Percentiles rank a stretch among this genome's conserved stretches.
Conservation (phyloP, 1,139 yeast species). For the Suhomyces bolitotheri region DNA sequence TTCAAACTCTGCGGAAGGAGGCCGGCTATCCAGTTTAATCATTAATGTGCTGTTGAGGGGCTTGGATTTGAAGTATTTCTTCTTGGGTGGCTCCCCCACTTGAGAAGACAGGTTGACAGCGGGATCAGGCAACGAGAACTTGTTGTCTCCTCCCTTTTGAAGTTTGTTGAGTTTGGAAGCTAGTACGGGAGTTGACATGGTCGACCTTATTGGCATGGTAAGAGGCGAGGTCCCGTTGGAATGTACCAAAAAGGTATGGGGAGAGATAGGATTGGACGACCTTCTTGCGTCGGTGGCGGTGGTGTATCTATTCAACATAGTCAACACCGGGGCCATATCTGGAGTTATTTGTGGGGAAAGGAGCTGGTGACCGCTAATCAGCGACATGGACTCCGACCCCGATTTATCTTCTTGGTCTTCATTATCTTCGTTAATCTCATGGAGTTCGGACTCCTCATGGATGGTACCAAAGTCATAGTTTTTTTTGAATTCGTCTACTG, state of each 20-base stretch:
- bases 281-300: slow-evolving; percentile 12
- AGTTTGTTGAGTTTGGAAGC: slow-evolving; percentile 6
- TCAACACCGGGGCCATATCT: slow-evolving; percentile 40
- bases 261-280: slow-evolving; percentile 16
- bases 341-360: slow-evolving; percentile 49
- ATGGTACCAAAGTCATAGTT: slow-evolving; percentile 15
- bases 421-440: neutral
- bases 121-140: slow-evolving; percentile 44
- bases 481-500: slow-evolving; percentile 1
- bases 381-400: neutral
- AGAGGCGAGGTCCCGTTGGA: slow-evolving; percentile 15
- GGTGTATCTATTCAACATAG: slow-evolving; percentile 30
- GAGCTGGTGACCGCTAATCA: slow-evolving; percentile 21
- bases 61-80: slow-evolving; percentile 28
- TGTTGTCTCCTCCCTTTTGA: slow-evolving; percentile 6
- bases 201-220: slow-evolving; percentile 14
- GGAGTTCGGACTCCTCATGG: slow-evolving; percentile 18
- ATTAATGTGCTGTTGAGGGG: slow-evolving; percentile 24
- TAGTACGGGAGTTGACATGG: slow-evolving; percentile 8
- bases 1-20: slow-evolving; percentile 15
- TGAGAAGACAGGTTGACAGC: slow-evolving; percentile 26
- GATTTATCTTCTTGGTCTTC: neutral
- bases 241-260: slow-evolving; percentile 14
- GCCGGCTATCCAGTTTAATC: slow-evolving; percentile 11
- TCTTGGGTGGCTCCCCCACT: slow-evolving; percentile 25